Evolutionary conservation across 2,329 filamentous ascomycete genomes (phyloP).

Genomic region (Colletotrichum sublineola): DNA sequence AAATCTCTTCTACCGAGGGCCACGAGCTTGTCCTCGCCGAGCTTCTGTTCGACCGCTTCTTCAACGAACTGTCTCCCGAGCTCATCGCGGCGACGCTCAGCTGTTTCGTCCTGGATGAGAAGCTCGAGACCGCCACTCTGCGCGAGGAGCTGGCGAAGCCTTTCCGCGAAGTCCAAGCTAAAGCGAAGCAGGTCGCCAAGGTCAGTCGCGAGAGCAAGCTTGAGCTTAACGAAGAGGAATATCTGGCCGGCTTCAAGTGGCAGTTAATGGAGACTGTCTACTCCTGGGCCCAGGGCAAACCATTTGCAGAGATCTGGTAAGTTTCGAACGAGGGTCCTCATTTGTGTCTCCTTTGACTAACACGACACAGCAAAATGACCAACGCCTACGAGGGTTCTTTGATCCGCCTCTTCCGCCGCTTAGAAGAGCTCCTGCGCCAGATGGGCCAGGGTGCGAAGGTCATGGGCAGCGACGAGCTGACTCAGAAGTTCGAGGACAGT

Average conservation of each 20-base stretch:
- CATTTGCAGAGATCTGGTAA: conserved; percentile 95
- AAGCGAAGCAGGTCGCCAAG: conserved; percentile 91
- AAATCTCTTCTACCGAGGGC: conserved; percentile 91
- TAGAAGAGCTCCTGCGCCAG: conserved; percentile 94
- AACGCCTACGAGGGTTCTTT: conserved; percentile 97
- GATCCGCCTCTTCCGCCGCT: conserved; percentile 93
- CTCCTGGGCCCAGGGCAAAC: conserved; percentile 89
- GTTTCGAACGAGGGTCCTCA: conserved; percentile 53
- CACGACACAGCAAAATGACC: conserved; percentile 89
- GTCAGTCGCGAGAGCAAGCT: conserved; percentile 96
- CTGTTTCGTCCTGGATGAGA: conserved; percentile 98
- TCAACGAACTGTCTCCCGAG: conserved; percentile 94
- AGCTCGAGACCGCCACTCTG: conserved; percentile 81
- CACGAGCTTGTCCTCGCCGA: conserved; percentile 95
- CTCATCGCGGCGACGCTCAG: conserved; percentile 88
- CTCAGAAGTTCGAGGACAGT: conserved; percentile 90
- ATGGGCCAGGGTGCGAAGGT: conserved; percentile 97
- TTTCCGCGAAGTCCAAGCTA: conserved; percentile 86
- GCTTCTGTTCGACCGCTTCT: conserved; percentile 96
- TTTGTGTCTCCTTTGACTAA: conserved; percentile 10
- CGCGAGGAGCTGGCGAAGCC: conserved; percentile 90
- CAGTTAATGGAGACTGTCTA: conserved; percentile 98
- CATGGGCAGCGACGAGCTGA: conserved; percentile 96
- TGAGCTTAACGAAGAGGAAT: conserved; percentile 94
- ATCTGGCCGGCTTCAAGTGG: conserved; percentile 89